Evolutionary conservation across 352 stramenopile genomes (phyloP).

Genomic region (Phytophthora lateralis): DNA sequence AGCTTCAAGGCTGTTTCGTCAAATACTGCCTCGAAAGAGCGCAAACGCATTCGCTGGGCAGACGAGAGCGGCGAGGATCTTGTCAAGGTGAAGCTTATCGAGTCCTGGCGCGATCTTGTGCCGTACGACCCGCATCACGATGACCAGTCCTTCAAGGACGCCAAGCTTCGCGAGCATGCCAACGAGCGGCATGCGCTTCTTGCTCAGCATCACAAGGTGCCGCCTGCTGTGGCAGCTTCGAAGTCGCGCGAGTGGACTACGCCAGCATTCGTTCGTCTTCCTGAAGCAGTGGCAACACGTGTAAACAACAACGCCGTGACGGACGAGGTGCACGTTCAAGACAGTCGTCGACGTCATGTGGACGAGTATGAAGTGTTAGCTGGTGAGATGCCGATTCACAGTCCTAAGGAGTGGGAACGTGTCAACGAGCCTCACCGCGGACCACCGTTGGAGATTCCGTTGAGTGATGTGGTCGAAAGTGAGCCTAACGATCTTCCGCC

Average conservation of each 20-base stretch:
- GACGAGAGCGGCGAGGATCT: conserved; percentile 80
- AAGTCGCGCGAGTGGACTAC: conserved; percentile 70
- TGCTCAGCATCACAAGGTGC: conserved; percentile 77
- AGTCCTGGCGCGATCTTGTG: conserved; percentile 86
- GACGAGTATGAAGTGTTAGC: conserved; percentile 86
- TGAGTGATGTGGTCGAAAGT: conserved; percentile 63
- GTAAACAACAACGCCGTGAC: conserved; percentile 39
- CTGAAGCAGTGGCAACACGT: conserved; percentile 57
- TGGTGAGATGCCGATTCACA: conserved; percentile 75
- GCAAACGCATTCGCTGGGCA: conserved; percentile 82
- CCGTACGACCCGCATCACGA: conserved; percentile 57
- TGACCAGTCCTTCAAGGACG: conserved; percentile 81
- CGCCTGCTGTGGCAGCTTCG: conserved; percentile 45
- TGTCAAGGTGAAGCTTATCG: conserved; percentile 83
- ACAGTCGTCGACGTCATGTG: conserved; percentile 70
- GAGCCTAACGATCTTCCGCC: conserved; percentile 21
- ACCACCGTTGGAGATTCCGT: conserved; percentile 61
- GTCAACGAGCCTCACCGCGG: conserved; percentile 67
- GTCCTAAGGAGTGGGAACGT: conserved; percentile 81
- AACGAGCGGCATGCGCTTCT: conserved; percentile 72
- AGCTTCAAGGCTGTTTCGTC: conserved; percentile 72
- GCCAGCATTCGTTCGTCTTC: conserved; percentile 64
- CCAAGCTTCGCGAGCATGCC: conserved; percentile 85
- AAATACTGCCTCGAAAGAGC: conserved; percentile 36
- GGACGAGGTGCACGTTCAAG: conserved; percentile 71